Evolutionary conservation across 306 rosid species (phyloP).

Genomic region (Crotalaria pallida): DNA sequence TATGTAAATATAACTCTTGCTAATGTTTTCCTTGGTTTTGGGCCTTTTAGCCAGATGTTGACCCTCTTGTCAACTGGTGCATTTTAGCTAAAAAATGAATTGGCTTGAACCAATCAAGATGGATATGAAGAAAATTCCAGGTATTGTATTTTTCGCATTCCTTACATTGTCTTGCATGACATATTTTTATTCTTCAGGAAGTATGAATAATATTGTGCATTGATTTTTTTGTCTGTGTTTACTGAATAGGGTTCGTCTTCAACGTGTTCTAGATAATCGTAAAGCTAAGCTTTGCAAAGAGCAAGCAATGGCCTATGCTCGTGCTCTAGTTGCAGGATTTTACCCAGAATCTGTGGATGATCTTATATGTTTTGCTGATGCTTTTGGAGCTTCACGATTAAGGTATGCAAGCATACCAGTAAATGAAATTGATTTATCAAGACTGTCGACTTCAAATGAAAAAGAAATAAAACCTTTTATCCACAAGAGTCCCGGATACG

Average conservation of each 20-base stretch:
- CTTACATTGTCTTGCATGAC: background rate
- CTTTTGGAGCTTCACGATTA: conserved; percentile 96
- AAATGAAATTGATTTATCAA: conserved; percentile 11
- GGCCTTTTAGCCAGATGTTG: background rate
- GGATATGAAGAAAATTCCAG: conserved; percentile 76
- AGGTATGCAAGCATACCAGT: conserved; percentile 41
- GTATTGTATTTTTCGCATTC: conserved; percentile 35
- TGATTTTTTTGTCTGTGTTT: conserved; percentile 30
- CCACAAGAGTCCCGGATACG: background rate
- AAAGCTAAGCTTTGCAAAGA: conserved; percentile 84
- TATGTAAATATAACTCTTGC: conserved; percentile 25
- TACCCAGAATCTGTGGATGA: conserved; percentile 70
- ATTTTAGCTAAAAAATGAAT: conserved; percentile 48
- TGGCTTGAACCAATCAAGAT: conserved; percentile 37
- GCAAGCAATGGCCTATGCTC: conserved; percentile 99
- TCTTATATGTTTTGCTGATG: conserved; percentile 77
- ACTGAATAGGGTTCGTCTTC: conserved; percentile 77
- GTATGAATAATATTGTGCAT: conserved; percentile 20
- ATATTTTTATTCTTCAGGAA: background rate
- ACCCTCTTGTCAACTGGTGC: conserved; percentile 24
- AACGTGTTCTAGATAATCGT: conserved; percentile 84
- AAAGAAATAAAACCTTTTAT: background rate
- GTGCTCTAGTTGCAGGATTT: conserved; percentile 88
- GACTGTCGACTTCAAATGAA: background rate
- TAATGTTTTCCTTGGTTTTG: conserved; percentile 9